Evolutionary conservation across 148 eudicot genomes (phyloP).

Genomic region (Polygonum maritimum): DNA sequence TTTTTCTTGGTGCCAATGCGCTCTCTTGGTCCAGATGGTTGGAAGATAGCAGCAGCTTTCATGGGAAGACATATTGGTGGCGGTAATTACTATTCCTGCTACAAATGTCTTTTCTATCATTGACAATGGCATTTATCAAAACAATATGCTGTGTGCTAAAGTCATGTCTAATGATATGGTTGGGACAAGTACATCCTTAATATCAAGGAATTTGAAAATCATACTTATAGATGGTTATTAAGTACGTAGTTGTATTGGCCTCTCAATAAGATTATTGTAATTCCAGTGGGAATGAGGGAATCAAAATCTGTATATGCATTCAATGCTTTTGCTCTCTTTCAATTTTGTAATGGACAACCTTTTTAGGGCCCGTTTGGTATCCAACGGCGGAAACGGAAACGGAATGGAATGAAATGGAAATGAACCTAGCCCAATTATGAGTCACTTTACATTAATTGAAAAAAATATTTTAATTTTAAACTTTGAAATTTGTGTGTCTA

Average conservation of each 20-base stretch:
- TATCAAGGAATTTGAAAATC: background rate
- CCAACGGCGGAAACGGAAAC: too few species aligned
- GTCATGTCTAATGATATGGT: background rate
- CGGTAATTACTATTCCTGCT: slow-evolving; percentile 36
- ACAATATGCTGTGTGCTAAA: background rate
- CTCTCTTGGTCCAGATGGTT: slow-evolving; percentile 73
- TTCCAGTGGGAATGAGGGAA: background rate
- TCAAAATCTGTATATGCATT: background rate
- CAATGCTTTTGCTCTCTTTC: background rate
- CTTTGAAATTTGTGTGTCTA: too few species aligned
- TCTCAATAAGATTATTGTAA: background rate
- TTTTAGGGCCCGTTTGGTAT: too few species aligned
- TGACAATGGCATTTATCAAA: background rate
- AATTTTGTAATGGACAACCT: background rate
- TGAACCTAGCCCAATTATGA: too few species aligned
- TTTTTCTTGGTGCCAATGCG: slow-evolving; percentile 78
- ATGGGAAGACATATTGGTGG: slow-evolving; percentile 99
- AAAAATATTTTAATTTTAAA: too few species aligned
- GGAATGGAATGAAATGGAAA: too few species aligned
- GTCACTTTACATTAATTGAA: too few species aligned
- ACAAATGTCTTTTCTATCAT: background rate
- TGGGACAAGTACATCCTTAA: background rate
- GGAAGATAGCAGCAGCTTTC: slow-evolving; percentile 97
- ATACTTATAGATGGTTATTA: background rate
- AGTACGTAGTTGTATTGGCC: too few species aligned